Base-by-base conservation (phyloP, 2,329 filamentous ascomycete genomes). In the Colletotrichum phormii region DNA sequence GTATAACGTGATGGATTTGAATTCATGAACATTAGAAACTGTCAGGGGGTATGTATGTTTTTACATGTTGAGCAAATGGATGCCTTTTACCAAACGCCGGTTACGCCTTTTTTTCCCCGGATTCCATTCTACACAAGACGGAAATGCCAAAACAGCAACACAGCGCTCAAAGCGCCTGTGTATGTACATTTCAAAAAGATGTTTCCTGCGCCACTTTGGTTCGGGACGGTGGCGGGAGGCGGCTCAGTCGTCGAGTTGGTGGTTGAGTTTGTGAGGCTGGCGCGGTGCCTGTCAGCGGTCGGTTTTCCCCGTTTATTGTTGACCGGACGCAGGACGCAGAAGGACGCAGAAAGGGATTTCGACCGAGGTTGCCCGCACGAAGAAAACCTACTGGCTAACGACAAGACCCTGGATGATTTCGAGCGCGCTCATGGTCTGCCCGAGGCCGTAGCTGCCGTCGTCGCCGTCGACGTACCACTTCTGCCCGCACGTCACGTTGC, bases 351-450 rank as follows among this genome's bases (percentile, higher is more conserved):
- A 15, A 42, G 37, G 37, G 18, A 26, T 4, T 35, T 24, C 26
- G 42, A 46, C 42, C 42, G 42, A 53, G 18, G 60, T n/a, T n/a
- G 15, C n/a, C 18, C 18, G 18, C 42, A 29, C 26, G 4, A n/a
- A 51, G 18, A 53, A 35, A 0, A 90, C 90, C 6, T 84, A 80
- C 4, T 78, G 72, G 1, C 86, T 82, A 5, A 83, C 76, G 15
- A 81, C 77, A 15, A 92, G 82, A 3, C 89, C 89, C 78, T 92
- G 90, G 18, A 93, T 84, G 1, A 86, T 85, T 81, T 92, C 91
- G 62, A 93, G 85, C 1, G 90, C 91, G 67, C 86, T 88, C 89
- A 93, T 90, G 78, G 92, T 87, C 80, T 91, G 89, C 5, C 91
- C 91, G 6, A 92, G 83, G 2, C 90, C 90, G 0, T 83, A 79